Conservation (phyloP, 2,329 filamentous ascomycete species). For the Penicillium olsonii region DNA sequence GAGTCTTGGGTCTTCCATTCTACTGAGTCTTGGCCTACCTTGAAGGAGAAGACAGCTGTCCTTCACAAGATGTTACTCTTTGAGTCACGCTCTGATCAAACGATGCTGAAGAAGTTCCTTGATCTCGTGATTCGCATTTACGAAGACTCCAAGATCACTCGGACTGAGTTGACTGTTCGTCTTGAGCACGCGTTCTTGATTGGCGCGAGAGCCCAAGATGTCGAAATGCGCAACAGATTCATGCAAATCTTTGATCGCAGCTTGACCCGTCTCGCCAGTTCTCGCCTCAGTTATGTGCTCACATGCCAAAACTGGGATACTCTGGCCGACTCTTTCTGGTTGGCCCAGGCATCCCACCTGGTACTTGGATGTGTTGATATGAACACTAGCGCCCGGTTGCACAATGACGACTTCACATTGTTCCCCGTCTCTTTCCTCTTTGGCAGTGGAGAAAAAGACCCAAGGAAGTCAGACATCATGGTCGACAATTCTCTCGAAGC, state of each 20-base stretch:
- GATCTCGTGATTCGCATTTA: constrained; percentile 97
- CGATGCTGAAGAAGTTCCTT: constrained; percentile 87
- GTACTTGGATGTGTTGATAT: constrained; percentile 89
- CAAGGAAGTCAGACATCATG: constrained; percentile 64
- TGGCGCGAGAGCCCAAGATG: constrained; percentile 86
- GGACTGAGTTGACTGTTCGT: constrained; percentile 92
- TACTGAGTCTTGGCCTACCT: constrained; percentile 90
- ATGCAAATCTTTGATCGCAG: constrained; percentile 95
- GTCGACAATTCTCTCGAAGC: constrained; percentile 79
- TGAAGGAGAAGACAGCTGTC: constrained; percentile 98
- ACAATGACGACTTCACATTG: constrained; percentile 80
- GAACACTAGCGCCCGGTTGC: constrained; percentile 74
- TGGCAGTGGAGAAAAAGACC: constrained; percentile 71
- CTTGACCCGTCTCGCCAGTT: constrained; percentile 86
- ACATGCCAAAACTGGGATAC: constrained; percentile 97
- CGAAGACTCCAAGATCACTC: constrained; percentile 92
- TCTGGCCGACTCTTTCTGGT: constrained; percentile 91
- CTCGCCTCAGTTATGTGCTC: constrained; percentile 84
- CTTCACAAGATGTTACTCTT: constrained; percentile 99
- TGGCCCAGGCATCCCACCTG: constrained; percentile 90
- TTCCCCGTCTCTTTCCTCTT: constrained; percentile 74
- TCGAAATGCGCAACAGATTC: constrained; percentile 96
- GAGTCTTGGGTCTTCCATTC: constrained; percentile 96
- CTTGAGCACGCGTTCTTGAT: constrained; percentile 99
- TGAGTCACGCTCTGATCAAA: constrained; percentile 78